Base-by-base conservation (phyloP, 768 basidiomycete species). In the Rossbeevera mucosa region DNA sequence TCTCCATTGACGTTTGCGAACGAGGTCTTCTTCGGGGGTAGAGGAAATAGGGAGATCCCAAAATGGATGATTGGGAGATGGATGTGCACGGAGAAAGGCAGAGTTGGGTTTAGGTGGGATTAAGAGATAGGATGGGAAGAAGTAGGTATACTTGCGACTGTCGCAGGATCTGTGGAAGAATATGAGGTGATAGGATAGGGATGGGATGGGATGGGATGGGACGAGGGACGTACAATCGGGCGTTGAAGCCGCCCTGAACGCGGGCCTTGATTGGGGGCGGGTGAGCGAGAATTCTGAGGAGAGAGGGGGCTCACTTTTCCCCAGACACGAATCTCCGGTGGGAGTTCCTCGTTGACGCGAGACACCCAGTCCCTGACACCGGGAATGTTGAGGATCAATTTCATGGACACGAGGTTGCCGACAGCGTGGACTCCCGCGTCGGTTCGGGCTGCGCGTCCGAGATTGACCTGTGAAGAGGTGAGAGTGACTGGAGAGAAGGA, bases 371-470 rank as follows among this genome's bases (percentile, higher is more conserved):
- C 83, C 13, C 76, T 72, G 5, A 88, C 76, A 12, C 80, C 87
- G 2, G 91, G 90, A 11, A 92, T 79, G 18, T 74, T 69, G 21
- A 82, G 76, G 62, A 96, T 96, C 78, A 95, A 79, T 70, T 96
- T 96, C 62, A 96, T 77, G 22, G 91, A 88, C 2, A 98, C 88
- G 25, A 94, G 73, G 66, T 99, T 99, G 9, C 94, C 90, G 21
- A 94, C 94, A 12, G 96, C 96, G 65, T 96, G 94, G 7, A 99
- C 96, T 22, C 96, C 96, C 2, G 94, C 91, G 67, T 99, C 96
- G 1, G 96, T 99, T 8, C 96, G 78, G 18, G 96, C 96, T 7
- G 95, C 92, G 26, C 96, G 82, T 20, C 81, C 84, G 12, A 98
- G 80, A 44, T 76, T 79, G 47, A 95, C 90, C 91, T 94, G 62